Percentiles rank a stretch among this genome's conserved stretches.
These are phyloP conservation scores for Carex myosuroides DNA, from an alignment of 176 grass and related monocot genomes.

Conservation along the genomic window DNA sequence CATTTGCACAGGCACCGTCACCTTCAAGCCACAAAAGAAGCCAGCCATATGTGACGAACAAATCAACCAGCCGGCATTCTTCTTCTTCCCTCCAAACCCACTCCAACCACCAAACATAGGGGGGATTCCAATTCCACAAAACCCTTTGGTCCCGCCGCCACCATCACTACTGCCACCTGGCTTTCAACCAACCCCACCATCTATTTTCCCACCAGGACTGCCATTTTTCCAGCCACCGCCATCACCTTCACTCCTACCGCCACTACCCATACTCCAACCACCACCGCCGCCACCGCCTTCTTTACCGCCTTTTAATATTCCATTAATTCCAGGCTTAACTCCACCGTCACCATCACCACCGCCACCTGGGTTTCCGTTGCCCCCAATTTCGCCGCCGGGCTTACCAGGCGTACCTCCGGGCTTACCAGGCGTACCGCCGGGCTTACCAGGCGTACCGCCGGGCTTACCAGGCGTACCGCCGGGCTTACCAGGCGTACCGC, in stretches of 20 bases:
- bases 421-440: not conserved
- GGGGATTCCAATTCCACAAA: conserved; percentile 12
- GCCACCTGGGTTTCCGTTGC: not conserved
- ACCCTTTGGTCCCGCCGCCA: conserved; percentile 3
- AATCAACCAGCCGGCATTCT: conserved; percentile 9
- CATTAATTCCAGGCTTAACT: conserved; percentile 5
- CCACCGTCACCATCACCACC: not conserved
- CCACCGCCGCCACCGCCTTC: not conserved
- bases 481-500: not conserved
- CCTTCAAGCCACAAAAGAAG: conserved; percentile 29
- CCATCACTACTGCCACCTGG: not conserved
- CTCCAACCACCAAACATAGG: conserved; percentile 23
- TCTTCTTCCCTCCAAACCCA: conserved; percentile 20
- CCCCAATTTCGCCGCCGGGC: not conserved
- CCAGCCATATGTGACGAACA: conserved; percentile 26
- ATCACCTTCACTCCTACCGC: not conserved
- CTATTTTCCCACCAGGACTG: conserved; percentile 15
- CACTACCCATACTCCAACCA: not conserved
- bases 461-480: not conserved
- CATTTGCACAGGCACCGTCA: conserved; percentile 15
- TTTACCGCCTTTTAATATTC: not conserved
- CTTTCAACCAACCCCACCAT: conserved; percentile 8
- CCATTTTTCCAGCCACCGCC: conserved; percentile 6
- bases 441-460: not conserved
- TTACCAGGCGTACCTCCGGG: not conserved